These are phyloP conservation scores for Trichoderma asperelloides DNA, from an alignment of 495 filamentous ascomycete species.

Conservation along the genomic window DNA sequence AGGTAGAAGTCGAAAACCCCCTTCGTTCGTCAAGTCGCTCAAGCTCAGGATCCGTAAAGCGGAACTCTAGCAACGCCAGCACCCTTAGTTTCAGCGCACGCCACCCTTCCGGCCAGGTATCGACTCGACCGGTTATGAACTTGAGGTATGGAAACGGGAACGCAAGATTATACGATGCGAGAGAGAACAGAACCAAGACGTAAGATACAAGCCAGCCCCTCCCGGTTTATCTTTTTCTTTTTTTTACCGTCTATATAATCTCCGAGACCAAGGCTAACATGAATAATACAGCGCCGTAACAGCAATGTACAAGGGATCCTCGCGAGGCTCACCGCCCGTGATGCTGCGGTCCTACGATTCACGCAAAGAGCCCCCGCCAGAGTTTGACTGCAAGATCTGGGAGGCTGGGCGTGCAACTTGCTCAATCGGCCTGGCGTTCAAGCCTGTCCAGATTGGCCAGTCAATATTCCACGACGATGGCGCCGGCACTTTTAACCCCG, in stretches of 20 bases:
- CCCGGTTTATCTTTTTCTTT: too few relatives aligned
- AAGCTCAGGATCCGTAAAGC: conserved; percentile 28
- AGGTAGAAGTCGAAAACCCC: conserved; percentile 20
- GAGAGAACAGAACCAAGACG: conserved; percentile 88
- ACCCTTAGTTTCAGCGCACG: conserved; percentile 49
- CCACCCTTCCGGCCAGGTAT: conserved; percentile 29
- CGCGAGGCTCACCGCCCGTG: conserved; percentile 52
- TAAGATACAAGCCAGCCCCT: conserved; percentile 36
- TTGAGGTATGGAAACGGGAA: conserved; percentile 52
- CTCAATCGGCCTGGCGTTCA: conserved; percentile 87
- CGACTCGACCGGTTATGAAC: conserved; percentile 28
- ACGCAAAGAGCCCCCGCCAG: conserved; percentile 76
- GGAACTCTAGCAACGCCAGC: conserved; percentile 53
- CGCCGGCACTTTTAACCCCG: conserved; percentile 82
- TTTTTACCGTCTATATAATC: not conserved
- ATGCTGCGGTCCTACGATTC: conserved; percentile 91
- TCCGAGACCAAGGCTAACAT: not conserved
- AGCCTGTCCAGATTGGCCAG: conserved; percentile 88
- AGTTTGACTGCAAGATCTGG: conserved; percentile 90
- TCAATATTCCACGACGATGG: conserved; percentile 93
- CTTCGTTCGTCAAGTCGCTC: conserved; percentile 29
- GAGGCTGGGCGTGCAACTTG: conserved; percentile 91
- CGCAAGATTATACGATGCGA: conserved; percentile 67
- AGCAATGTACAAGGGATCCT: conserved; percentile 78
- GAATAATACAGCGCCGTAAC: conserved; percentile 63